A percentile compares a stretch with the other conserved stretches of the same genome.
phyloP scores from a whole-genome alignment of 2,329 filamentous ascomycete species.

The Zymoseptoria brevis region DNA sequence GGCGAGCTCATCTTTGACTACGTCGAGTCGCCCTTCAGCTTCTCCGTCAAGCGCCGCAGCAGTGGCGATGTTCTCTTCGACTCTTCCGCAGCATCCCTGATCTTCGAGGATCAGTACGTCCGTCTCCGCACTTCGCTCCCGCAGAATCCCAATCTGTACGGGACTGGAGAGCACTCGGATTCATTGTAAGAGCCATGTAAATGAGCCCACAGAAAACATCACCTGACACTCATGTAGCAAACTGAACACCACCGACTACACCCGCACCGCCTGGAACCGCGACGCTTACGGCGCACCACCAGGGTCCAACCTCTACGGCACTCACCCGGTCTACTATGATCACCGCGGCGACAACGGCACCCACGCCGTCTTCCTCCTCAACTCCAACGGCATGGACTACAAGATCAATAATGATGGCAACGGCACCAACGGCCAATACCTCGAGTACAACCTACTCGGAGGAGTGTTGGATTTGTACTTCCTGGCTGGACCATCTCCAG shows the following conservation, averaged over 20 bases:
- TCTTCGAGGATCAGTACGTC: slow-evolving; percentile 74
- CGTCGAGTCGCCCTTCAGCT: slow-evolving; percentile 56
- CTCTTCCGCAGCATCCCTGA: slow-evolving; percentile 55
- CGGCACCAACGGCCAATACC: slow-evolving; percentile 51
- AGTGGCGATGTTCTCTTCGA: slow-evolving; percentile 59
- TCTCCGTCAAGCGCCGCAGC: slow-evolving; percentile 52
- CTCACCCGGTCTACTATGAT: slow-evolving; percentile 69
- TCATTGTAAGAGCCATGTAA: slow-evolving; percentile 30
- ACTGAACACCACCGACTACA: slow-evolving; percentile 61
- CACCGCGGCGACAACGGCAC: slow-evolving; percentile 50
- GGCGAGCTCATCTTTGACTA: slow-evolving; percentile 49
- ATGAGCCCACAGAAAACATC: neutral
- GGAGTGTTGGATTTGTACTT: slow-evolving; percentile 62
- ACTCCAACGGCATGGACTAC: slow-evolving; percentile 69
- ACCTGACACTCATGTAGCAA: slow-evolving; percentile 11
- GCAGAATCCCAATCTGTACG: slow-evolving; percentile 62
- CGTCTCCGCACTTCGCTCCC: slow-evolving; percentile 64
- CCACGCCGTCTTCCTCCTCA: slow-evolving; percentile 62
- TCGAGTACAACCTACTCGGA: slow-evolving; percentile 73
- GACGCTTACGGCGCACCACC: slow-evolving; percentile 56
- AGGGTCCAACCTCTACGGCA: slow-evolving; percentile 62
- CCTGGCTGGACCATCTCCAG: slow-evolving; percentile 40
- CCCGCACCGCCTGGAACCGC: slow-evolving; percentile 61
- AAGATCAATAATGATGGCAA: slow-evolving; percentile 52
- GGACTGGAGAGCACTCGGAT: slow-evolving; percentile 70